These are phyloP conservation scores for Bipolaris sorokiniana DNA, from an alignment of 2,329 filamentous ascomycete genomes.

Conservation along the genomic window DNA sequence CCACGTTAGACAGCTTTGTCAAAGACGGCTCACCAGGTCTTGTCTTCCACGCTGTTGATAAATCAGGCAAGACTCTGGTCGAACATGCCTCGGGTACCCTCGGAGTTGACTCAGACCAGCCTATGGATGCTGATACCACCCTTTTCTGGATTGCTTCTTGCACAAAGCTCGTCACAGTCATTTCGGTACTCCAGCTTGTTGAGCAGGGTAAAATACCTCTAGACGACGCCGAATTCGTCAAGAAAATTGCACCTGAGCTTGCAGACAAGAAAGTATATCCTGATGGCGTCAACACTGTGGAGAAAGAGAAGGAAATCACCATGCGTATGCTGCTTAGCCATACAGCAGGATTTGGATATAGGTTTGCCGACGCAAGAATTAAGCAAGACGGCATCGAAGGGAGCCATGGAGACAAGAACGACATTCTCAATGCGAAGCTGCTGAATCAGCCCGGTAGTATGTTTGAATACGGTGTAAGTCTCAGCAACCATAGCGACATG, in stretches of 20 bases:
- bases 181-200: conserved; percentile 45
- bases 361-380: conserved; percentile 56
- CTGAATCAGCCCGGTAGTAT: conserved; percentile 67
- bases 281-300: conserved; percentile 42
- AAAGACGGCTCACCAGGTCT: conserved; percentile 51
- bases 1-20: conserved; percentile 42
- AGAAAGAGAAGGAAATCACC: conserved; percentile 55
- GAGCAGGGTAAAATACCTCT: conserved; percentile 47
- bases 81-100: conserved; percentile 52
- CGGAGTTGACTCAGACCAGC: conserved; percentile 51
- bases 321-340: conserved; percentile 59
- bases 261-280: conserved; percentile 51
- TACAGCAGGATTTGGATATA: conserved; percentile 58
- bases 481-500: not conserved
- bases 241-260: conserved; percentile 46
- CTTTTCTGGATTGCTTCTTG: conserved; percentile 65
- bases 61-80: conserved; percentile 51
- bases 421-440: conserved; percentile 60
- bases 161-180: conserved; percentile 50
- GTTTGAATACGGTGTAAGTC: conserved; percentile 62
- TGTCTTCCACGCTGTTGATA: conserved; percentile 55
- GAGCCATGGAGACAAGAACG: conserved; percentile 48
- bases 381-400: conserved; percentile 50
- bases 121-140: conserved; percentile 63
- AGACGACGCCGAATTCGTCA: conserved; percentile 43